phyloP scores from a whole-genome alignment of 805 yeast species.

The Pichia insulana region DNA sequence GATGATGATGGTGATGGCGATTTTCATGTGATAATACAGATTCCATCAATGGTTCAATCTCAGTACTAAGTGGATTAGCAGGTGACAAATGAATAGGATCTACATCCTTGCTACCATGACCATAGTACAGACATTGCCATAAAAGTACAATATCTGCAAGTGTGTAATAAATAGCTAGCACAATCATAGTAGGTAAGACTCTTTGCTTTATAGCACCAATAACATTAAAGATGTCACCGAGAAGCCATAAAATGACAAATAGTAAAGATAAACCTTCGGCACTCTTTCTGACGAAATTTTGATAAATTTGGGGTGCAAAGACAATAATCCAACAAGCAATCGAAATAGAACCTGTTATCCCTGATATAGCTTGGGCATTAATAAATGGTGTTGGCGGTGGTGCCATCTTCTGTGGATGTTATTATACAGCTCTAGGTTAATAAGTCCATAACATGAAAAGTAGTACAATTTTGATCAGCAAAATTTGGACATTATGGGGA shows the following conservation, averaged over 20 bases:
- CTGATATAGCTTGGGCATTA: constrained; percentile 65
- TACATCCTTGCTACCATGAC: constrained; percentile 44
- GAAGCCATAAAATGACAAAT: constrained; percentile 84
- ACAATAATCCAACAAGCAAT: constrained; percentile 97
- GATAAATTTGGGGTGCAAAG: constrained; percentile 94
- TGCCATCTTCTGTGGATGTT: too few relatives aligned
- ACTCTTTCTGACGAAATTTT: constrained; percentile 75
- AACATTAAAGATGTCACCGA: constrained; percentile 91
- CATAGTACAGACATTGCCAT: constrained; percentile 76
- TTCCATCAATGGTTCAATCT: constrained; percentile 51
- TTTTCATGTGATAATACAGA: constrained; percentile 43
- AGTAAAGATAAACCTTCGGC: constrained; percentile 84
- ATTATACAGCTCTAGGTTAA: too few relatives aligned
- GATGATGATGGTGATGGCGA: constrained; percentile 10
- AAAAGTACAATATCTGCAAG: constrained; percentile 79
- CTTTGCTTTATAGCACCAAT: constrained; percentile 86
- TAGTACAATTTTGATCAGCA: too few relatives aligned
- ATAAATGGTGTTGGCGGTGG: constrained; percentile 60
- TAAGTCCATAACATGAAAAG: too few relatives aligned
- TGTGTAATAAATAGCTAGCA: constrained; percentile 87
- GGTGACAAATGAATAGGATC: constrained; percentile 81
- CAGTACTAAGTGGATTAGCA: constrained; percentile 69
- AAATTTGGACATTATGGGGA: too few relatives aligned
- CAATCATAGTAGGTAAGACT: constrained; percentile 88
- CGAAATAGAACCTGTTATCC: constrained; percentile 79